Evolutionary conservation across 495 filamentous ascomycete species (phyloP).

Genomic region (Aspergillus baeticus): DNA sequence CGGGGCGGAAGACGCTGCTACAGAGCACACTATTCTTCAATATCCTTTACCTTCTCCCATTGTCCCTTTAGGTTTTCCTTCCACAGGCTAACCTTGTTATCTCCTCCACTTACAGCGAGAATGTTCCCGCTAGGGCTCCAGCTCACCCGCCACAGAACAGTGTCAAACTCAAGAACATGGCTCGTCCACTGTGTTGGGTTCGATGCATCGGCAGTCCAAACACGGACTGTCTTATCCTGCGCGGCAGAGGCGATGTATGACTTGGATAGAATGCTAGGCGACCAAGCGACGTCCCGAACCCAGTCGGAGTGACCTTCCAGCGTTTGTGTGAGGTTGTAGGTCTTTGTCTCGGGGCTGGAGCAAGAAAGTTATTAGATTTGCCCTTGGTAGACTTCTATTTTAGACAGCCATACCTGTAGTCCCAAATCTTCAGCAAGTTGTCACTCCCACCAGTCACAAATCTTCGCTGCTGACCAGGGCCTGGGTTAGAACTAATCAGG

Average conservation of each 20-base stretch:
- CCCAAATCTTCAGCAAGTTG: conserved; percentile 90
- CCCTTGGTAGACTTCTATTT: too few species aligned
- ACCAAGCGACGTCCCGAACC: conserved; percentile 98
- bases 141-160: conserved; percentile 91
- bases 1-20: conserved; percentile 14
- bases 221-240: conserved; percentile 96
- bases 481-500: conserved; percentile 68
- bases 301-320: conserved; percentile 85
- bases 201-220: conserved; percentile 81
- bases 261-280: conserved; percentile 88
- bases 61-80: conserved; percentile 62
- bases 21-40: conserved; percentile 69
- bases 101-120: conserved; percentile 85
- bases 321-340: conserved; percentile 56
- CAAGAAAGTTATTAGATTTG: conserved; percentile 6
- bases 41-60: conserved; percentile 95
- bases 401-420: conserved; percentile 54
- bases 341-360: conserved; percentile 49
- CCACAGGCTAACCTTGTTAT: conserved; percentile 87
- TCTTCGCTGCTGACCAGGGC: conserved; percentile 60
- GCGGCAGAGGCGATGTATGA: conserved; percentile 90
- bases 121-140: conserved; percentile 99
- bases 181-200: conserved; percentile 69
- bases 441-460: conserved; percentile 96
- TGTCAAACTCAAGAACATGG: conserved; percentile 82